Conservation (phyloP, 306 rosid genomes). For the Vigna trinervia region DNA sequence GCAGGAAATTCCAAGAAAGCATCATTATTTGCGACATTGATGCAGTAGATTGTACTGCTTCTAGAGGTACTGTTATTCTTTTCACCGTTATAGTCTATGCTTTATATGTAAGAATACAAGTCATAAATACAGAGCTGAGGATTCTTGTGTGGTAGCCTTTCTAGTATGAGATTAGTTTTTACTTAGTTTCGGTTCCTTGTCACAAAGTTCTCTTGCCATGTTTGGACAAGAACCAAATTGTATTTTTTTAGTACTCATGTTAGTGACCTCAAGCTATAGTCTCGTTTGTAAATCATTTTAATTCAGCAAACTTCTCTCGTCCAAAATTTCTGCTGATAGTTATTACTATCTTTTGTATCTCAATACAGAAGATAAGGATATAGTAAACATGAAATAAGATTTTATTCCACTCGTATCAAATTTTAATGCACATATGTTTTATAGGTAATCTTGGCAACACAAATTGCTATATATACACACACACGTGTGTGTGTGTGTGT, state of each 20-base stretch:
- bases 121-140: neutral
- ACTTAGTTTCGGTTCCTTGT: constrained; percentile 9
- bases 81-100: constrained; percentile 28
- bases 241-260: neutral
- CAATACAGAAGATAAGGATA: neutral
- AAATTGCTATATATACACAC: neutral
- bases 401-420: neutral
- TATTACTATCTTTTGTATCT: neutral
- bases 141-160: neutral
- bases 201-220: neutral
- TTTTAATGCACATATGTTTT: neutral
- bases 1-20: constrained; percentile 70
- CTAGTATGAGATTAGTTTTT: neutral
- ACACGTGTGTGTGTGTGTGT: too few species aligned
- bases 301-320: neutral
- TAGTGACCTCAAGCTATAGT: neutral
- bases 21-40: constrained; percentile 40
- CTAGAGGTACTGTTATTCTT: constrained; percentile 48
- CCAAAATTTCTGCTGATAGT: neutral
- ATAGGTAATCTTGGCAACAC: neutral
- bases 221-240: neutral
- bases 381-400: neutral
- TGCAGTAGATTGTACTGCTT: constrained; percentile 44
- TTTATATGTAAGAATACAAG: neutral
- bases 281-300: neutral